Conservation (phyloP, 768 basidiomycete genomes). For the Leccinum disarticulatum region DNA sequence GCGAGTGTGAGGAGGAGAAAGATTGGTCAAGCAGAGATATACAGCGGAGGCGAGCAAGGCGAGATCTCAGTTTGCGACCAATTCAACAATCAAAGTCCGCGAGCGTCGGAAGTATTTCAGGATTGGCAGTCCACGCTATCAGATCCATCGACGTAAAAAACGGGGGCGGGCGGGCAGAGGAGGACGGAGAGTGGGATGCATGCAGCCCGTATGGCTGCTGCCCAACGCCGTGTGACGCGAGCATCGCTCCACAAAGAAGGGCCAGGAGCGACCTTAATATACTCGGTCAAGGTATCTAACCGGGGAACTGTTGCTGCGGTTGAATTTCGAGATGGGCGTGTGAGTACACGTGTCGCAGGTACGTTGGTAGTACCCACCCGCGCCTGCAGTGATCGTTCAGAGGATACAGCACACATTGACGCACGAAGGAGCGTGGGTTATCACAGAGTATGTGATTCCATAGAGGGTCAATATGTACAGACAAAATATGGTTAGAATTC, state of each 20-base stretch:
- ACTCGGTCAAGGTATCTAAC: constrained; percentile 9
- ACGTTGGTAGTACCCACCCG: no score
- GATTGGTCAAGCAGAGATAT: neutral
- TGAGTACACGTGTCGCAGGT: constrained; percentile 34
- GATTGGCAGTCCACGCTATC: constrained; percentile 5
- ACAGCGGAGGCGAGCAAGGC: neutral
- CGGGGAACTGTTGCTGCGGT: constrained; percentile 27
- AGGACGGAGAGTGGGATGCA: constrained; percentile 3
- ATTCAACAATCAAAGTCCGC: constrained; percentile 25
- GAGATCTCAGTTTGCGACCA: neutral
- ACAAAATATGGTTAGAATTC: no score
- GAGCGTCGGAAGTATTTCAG: constrained; percentile 26
- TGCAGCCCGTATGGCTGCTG: constrained; percentile 4
- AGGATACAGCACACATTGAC: no score
- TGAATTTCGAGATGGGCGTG: constrained; percentile 30
- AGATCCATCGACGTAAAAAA: constrained; percentile 21
- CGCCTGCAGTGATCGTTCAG: no score
- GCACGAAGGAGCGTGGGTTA: no score
- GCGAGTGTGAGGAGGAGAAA: neutral
- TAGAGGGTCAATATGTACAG: no score
- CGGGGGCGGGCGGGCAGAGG: neutral
- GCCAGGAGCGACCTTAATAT: constrained; percentile 7
- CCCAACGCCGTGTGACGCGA: constrained; percentile 5
- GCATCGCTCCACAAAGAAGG: constrained; percentile 17
- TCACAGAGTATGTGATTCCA: no score